phyloP scores from a whole-genome alignment of 1,284 basidiomycete species.

The Ceratobasidium sp. region DNA sequence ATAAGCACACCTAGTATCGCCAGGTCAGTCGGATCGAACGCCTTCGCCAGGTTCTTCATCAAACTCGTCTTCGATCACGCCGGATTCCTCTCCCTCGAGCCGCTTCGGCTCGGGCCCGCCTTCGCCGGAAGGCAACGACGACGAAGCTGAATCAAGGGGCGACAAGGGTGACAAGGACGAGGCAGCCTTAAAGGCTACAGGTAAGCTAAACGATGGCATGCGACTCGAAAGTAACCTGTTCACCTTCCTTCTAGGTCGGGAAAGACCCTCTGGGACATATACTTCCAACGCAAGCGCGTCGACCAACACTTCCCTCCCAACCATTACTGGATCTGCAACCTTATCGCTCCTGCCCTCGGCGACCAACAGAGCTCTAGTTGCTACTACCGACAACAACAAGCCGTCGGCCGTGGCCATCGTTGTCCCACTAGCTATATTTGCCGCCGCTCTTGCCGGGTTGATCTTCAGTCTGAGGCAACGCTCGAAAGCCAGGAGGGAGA shows the following conservation, averaged over 20 bases:
- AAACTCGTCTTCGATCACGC: background rate
- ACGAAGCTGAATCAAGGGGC: background rate
- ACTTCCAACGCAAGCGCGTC: background rate
- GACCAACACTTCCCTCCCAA: background rate
- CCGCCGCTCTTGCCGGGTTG: conserved; percentile 30
- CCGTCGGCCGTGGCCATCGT: conserved; percentile 36
- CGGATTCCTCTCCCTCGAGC: conserved; percentile 3
- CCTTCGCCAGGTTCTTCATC: background rate
- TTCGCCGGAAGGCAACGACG: background rate
- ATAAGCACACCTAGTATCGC: background rate
- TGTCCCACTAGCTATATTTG: conserved; percentile 29
- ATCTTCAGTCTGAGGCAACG: conserved; percentile 38
- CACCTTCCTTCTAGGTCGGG: background rate
- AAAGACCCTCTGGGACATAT: background rate
- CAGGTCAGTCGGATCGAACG: background rate
- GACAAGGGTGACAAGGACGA: background rate
- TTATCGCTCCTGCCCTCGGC: background rate
- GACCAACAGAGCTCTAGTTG: conserved; percentile 21
- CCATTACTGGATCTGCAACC: background rate
- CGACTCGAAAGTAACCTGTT: background rate
- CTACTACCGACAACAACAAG: conserved; percentile 19
- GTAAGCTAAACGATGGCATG: background rate
- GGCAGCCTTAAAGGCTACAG: background rate
- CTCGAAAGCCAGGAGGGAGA: conserved; percentile 24
- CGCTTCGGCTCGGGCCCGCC: background rate